phyloP scores from a whole-genome alignment of 441 rosid species.

The Erysimum pusillum region DNA sequence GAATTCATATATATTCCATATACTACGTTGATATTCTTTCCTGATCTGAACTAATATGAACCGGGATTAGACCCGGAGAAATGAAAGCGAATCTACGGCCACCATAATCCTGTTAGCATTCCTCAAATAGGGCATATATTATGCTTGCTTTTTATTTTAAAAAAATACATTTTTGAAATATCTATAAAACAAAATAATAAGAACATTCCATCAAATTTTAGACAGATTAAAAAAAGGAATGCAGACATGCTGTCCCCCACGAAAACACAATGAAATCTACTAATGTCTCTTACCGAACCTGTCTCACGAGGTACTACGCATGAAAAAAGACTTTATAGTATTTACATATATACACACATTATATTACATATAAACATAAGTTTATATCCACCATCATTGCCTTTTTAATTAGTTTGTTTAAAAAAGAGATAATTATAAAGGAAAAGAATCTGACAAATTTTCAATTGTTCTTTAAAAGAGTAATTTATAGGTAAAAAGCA shows the following conservation, averaged over 20 bases:
- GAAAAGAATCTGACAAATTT: slow-evolving; percentile 28
- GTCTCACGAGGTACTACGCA: slow-evolving; percentile 67
- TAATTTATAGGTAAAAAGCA: slow-evolving; percentile 41
- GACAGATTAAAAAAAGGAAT: slow-evolving; percentile 10
- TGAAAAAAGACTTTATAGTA: slow-evolving; percentile 56
- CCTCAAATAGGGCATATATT: slow-evolving; percentile 6
- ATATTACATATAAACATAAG: not conserved
- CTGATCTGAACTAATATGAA: not conserved
- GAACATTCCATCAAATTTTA: slow-evolving; percentile 22
- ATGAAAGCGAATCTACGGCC: slow-evolving; percentile 4
- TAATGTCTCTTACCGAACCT: slow-evolving; percentile 53
- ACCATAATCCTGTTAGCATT: slow-evolving; percentile 17
- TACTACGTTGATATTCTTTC: not conserved
- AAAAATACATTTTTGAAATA: not conserved
- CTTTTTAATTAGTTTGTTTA: slow-evolving; percentile 16
- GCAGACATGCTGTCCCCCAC: slow-evolving; percentile 50
- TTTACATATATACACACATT: slow-evolving; percentile 6
- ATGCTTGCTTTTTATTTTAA: not conserved
- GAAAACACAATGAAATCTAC: slow-evolving; percentile 35
- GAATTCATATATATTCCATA: not conserved
- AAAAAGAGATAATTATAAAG: not conserved
- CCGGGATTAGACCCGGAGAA: not conserved
- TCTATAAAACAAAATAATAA: not conserved
- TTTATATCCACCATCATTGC: slow-evolving; percentile 36
- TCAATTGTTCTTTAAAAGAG: slow-evolving; percentile 30